Conservation (phyloP, 495 filamentous ascomycete species). For the Penicillium arizonense region DNA sequence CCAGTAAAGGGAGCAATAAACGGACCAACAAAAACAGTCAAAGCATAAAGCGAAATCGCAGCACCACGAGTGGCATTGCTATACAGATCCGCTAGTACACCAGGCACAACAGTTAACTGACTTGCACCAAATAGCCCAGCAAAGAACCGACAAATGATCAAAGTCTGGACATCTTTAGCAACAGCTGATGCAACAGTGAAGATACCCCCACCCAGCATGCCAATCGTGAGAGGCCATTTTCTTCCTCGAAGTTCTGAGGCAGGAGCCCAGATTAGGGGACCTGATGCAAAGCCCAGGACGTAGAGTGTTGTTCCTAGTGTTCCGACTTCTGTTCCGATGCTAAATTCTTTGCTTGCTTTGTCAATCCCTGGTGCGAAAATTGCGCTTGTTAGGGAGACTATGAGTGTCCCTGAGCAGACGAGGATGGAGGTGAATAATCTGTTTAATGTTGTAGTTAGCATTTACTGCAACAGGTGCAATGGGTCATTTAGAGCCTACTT, state of each 20-base stretch:
- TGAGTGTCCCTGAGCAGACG: constrained; percentile 50
- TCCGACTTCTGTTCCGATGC: constrained; percentile 46
- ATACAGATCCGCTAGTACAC: constrained; percentile 52
- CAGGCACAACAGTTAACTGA: constrained; percentile 50
- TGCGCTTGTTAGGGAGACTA: constrained; percentile 50
- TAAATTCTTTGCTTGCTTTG: constrained; percentile 42
- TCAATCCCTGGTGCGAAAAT: constrained; percentile 53
- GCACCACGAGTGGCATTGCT: constrained; percentile 45
- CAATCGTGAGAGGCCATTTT: constrained; percentile 52
- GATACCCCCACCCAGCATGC: constrained; percentile 49
- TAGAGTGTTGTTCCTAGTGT: constrained; percentile 54
- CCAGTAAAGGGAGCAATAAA: constrained; percentile 47
- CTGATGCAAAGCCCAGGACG: constrained; percentile 52
- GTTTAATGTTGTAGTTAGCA: background rate
- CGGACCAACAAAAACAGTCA: constrained; percentile 50
- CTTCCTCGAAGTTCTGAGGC: constrained; percentile 74
- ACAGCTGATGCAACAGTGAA: constrained; percentile 56
- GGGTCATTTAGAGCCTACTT: constrained; percentile 19
- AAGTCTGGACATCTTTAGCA: constrained; percentile 56
- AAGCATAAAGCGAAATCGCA: constrained; percentile 50
- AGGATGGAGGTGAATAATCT: constrained; percentile 31
- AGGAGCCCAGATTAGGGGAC: constrained; percentile 62
- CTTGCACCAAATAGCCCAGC: constrained; percentile 49
- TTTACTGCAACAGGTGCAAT: background rate
- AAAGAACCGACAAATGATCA: constrained; percentile 53